A percentile compares a stretch with the other conserved stretches of the same genome.
phyloP scores from a whole-genome alignment of 306 rosid genomes.

The cucumber (Cucumis sativus) region DNA sequence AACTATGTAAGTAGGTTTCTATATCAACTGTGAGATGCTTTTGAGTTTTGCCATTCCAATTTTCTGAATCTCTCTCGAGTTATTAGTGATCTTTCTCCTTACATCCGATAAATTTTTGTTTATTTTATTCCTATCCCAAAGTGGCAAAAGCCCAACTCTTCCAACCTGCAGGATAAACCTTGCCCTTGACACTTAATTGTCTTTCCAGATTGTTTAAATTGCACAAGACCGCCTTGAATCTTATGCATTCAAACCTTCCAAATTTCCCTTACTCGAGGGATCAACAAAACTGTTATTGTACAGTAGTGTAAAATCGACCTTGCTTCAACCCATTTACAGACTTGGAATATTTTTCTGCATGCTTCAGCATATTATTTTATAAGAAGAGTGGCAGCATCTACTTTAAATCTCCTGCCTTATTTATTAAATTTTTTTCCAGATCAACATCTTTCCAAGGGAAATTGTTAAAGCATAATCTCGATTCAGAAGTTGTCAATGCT shows the following conservation, averaged over 20 bases:
- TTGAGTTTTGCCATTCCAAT: not conserved
- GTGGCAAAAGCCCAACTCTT: not conserved
- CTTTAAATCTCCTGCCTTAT: not conserved
- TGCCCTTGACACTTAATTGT: not conserved
- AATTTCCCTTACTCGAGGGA: not conserved
- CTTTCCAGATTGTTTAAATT: not conserved
- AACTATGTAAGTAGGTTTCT: not conserved
- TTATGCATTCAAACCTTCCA: not conserved
- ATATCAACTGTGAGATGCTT: not conserved
- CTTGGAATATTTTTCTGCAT: not conserved
- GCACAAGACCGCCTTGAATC: not conserved
- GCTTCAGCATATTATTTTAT: not conserved
- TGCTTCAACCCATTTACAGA: not conserved
- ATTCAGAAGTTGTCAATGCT: slow-evolving; percentile 76
- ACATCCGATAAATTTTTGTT: not conserved
- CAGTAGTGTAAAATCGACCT: not conserved
- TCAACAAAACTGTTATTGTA: not conserved
- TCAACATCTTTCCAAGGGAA: slow-evolving; percentile 69
- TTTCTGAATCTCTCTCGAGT: not conserved
- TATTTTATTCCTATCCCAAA: not conserved
- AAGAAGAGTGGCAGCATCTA: not conserved
- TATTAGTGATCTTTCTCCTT: not conserved
- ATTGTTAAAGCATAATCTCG: slow-evolving; percentile 79
- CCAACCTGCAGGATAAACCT: not conserved
- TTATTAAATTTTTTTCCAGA: slow-evolving; percentile 24